A percentile compares a stretch with the other conserved stretches of the same genome.
Evolutionary conservation across 164 flowering plant species (phyloP).

Genomic region (Stephania japonica): DNA sequence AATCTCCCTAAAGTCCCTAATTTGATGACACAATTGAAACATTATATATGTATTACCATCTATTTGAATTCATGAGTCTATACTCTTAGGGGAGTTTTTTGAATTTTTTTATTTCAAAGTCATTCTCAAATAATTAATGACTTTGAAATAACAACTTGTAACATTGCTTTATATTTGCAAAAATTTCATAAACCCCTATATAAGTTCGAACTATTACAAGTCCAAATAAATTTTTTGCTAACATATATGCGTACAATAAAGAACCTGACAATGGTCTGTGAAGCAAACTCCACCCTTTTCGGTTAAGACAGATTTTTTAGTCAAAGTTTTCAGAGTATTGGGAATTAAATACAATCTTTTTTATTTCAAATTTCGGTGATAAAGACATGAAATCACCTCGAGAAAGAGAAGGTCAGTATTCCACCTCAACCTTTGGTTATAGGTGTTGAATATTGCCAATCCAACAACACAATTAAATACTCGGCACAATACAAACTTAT

Average conservation of each 20-base stretch:
- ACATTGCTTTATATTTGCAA: too few relatives aligned
- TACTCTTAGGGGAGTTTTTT: too few relatives aligned
- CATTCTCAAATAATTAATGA: too few relatives aligned
- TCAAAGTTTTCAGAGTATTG: slow-evolving; percentile 34
- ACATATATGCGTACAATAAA: slow-evolving; percentile 18
- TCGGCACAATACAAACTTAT: not conserved
- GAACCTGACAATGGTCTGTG: slow-evolving; percentile 50
- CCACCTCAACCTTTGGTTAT: slow-evolving; percentile 23
- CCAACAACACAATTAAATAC: not conserved
- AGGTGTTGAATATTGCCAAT: not conserved
- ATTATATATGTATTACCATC: too few relatives aligned
- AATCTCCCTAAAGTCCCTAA: too few relatives aligned
- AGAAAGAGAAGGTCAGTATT: slow-evolving; percentile 17
- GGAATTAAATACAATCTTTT: slow-evolving; percentile 22
- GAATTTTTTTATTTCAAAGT: too few relatives aligned
- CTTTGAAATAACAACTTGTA: too few relatives aligned
- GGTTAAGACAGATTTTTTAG: slow-evolving; percentile 44
- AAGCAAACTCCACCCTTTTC: slow-evolving; percentile 40
- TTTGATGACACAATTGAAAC: not conserved
- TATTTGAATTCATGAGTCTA: too few relatives aligned
- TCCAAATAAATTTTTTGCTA: too few relatives aligned
- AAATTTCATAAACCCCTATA: too few relatives aligned
- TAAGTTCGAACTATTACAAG: too few relatives aligned
- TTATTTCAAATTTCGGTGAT: slow-evolving; percentile 50
- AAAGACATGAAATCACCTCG: slow-evolving; percentile 33